phyloP scores from a whole-genome alignment of 352 stramenopile genomes.

The Phytophthora lateralis region DNA sequence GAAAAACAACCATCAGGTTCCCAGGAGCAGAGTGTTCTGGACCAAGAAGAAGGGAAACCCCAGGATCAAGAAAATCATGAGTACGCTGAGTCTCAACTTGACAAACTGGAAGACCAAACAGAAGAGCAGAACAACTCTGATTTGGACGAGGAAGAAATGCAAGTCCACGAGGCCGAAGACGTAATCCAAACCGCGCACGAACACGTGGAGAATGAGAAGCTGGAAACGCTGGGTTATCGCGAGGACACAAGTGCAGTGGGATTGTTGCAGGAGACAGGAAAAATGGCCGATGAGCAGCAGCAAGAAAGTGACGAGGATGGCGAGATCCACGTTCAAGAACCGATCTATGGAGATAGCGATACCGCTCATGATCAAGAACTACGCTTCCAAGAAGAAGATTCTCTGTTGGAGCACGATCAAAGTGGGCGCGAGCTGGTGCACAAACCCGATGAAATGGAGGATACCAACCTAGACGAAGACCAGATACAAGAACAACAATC shows the following conservation, averaged over 20 bases:
- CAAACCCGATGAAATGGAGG: not conserved
- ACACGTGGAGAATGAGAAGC: not conserved
- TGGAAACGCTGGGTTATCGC: not conserved
- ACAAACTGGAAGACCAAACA: not conserved
- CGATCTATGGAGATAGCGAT: not conserved
- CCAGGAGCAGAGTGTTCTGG: not conserved
- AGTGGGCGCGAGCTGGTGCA: conserved; percentile 1
- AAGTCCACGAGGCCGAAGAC: not conserved
- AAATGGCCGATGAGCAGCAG: not conserved
- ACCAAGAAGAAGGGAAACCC: not conserved
- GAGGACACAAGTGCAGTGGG: not conserved
- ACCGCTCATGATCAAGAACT: not conserved
- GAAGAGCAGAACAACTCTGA: not conserved
- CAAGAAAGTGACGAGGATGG: conserved; percentile 1
- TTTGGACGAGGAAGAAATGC: not conserved
- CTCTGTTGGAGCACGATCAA: not conserved
- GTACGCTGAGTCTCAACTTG: not conserved
- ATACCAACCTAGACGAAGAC: not conserved
- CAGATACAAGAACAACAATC: conserved; percentile 3
- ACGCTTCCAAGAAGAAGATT: not conserved
- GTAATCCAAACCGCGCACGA: not conserved
- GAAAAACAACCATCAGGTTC: not conserved
- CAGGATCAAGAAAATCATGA: not conserved
- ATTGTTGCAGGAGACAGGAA: conserved; percentile 1
- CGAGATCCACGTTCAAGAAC: conserved; percentile 1